A percentile compares a stretch with the other conserved stretches of the same genome.
These are phyloP conservation scores for Globisporangium parvum DNA, from an alignment of 352 stramenopile genomes.

Conservation along the genomic window DNA sequence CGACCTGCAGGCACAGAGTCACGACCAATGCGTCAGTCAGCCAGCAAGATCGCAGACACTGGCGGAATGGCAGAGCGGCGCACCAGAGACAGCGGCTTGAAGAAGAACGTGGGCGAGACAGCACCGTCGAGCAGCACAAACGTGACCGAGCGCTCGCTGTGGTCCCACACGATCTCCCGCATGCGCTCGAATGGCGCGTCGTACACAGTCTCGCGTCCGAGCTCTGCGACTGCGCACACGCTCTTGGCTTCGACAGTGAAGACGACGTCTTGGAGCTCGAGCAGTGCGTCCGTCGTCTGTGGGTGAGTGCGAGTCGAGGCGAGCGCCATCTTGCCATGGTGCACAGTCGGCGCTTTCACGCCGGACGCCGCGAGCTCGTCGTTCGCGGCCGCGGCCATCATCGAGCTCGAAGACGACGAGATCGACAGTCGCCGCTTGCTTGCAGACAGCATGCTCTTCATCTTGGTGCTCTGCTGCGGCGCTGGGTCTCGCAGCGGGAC, in stretches of 20 bases:
- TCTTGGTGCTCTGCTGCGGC: too few species aligned
- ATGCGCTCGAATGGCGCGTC: constrained; percentile 29
- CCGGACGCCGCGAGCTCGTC: neutral
- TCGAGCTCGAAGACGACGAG: constrained; percentile 15
- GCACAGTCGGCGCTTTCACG: constrained; percentile 26
- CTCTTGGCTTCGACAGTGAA: constrained; percentile 33
- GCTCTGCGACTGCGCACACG: constrained; percentile 29
- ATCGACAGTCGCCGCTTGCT: constrained; percentile 14
- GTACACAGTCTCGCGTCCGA: constrained; percentile 34
- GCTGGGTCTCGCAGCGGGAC: too few species aligned
- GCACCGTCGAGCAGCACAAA: constrained; percentile 35
- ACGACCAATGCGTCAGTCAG: neutral
- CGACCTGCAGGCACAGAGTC: constrained; percentile 17
- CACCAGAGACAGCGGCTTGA: constrained; percentile 30
- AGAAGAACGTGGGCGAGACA: constrained; percentile 32
- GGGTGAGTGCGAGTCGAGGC: neutral
- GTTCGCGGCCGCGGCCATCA: constrained; percentile 3
- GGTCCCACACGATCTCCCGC: constrained; percentile 65
- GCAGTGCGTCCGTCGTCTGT: neutral
- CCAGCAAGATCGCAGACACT: too few species aligned
- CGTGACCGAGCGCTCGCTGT: constrained; percentile 48
- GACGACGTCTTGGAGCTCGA: constrained; percentile 27
- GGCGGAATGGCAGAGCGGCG: neutral
- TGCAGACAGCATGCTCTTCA: constrained; percentile 11
- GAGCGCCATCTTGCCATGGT: constrained; percentile 42